Evolutionary conservation across 2,329 filamentous ascomycete species (phyloP).

Genomic region (Ceratocystis destructans): DNA sequence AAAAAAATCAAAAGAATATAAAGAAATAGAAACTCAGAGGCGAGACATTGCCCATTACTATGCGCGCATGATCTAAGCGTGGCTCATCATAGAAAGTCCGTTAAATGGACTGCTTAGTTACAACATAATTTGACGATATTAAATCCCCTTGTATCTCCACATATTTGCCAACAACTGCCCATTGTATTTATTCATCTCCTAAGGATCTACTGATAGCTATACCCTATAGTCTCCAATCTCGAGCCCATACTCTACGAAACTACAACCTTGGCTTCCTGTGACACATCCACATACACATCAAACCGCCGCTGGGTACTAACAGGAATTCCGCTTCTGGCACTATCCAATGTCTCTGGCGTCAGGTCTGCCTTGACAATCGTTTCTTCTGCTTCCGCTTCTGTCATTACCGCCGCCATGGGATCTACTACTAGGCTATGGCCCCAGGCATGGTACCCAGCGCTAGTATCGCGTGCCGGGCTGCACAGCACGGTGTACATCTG

Average conservation of each 20-base stretch:
- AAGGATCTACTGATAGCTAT: not conserved
- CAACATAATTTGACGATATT: conserved; percentile 1
- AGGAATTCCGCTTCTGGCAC: conserved; percentile 71
- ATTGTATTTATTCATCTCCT: not conserved
- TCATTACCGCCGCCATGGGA: conserved; percentile 71
- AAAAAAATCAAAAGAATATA: conserved; percentile 7
- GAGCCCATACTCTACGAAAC: not conserved
- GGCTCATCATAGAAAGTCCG: not conserved
- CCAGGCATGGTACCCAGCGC: conserved; percentile 72
- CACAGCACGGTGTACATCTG: conserved; percentile 89
- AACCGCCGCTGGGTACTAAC: conserved; percentile 75
- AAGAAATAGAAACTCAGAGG: not conserved
- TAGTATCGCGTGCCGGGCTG: conserved; percentile 70
- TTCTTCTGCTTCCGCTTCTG: conserved; percentile 65
- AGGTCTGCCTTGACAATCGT: conserved; percentile 62
- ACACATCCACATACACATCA: conserved; percentile 85
- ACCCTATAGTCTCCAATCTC: not conserved
- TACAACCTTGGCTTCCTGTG: conserved; percentile 14
- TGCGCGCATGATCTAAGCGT: not conserved
- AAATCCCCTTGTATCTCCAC: not conserved
- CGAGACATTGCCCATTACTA: not conserved
- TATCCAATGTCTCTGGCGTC: conserved; percentile 52
- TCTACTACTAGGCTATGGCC: conserved; percentile 83
- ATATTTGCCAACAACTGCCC: not conserved
- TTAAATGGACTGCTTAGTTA: not conserved